These are phyloP conservation scores for Cryptosporidium muris DNA, from an alignment of 169 alveolate species.

Conservation along the genomic window DNA sequence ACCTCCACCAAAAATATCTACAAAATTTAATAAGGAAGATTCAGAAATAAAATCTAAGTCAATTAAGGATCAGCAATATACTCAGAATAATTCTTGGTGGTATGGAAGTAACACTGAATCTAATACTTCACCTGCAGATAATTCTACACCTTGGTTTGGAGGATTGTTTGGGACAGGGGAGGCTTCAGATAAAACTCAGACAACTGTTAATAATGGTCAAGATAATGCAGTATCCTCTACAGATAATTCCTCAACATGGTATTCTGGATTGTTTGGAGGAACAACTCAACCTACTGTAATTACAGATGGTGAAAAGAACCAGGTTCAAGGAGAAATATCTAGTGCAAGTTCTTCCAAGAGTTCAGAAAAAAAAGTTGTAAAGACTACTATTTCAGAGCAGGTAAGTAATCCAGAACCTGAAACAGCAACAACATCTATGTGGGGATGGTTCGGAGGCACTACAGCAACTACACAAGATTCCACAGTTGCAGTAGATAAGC, in stretches of 20 bases:
- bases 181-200: constrained; percentile 42
- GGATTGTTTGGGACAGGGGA: constrained; percentile 36
- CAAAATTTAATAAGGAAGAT: background rate
- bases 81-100: too few species aligned
- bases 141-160: constrained; percentile 49
- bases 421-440: background rate
- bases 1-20: background rate
- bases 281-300: background rate
- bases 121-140: constrained; percentile 7
- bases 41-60: background rate
- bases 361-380: background rate
- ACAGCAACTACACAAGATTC: constrained; percentile 31
- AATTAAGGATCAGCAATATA: too few species aligned
- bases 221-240: background rate
- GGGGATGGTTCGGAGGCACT: constrained; percentile 24
- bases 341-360: background rate
- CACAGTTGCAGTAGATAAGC: background rate
- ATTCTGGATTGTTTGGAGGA: constrained; percentile 38
- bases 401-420: background rate
- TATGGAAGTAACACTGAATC: background rate
- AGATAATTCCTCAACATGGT: constrained; percentile 18
- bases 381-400: background rate
- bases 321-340: too few species aligned
- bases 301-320: background rate
- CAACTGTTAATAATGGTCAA: constrained; percentile 35